Evolutionary conservation across 352 stramenopile species (phyloP), one percentile per base, ranked within the genome.

Genomic region (Globisporangium irregulare): DNA sequence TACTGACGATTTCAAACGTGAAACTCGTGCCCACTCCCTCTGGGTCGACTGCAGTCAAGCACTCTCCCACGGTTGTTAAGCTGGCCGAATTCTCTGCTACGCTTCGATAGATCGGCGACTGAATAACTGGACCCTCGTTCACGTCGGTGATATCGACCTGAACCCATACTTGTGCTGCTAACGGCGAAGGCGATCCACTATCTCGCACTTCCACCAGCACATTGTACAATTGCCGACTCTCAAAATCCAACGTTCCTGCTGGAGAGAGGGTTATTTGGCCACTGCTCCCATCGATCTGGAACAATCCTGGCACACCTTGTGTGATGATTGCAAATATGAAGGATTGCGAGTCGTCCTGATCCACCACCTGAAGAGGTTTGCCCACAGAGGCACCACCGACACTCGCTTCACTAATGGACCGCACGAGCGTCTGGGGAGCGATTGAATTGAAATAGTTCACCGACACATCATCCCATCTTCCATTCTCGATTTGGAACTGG

Each of bases 201-300:
- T 68, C 62, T 24, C 32, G 51, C 51, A 55, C 62, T 34, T 68
- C 62, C 32, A 68, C 51, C 24, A 68, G 34, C 24, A 68, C 62
- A 25, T 54, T 24, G 22, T 68, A 68, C 15, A 7, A 25, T 2
- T 50, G 10, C 32, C 41, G 62, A 12, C 22, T 62, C 38, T 68
- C 62, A 29, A 68, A 60, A 18, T 68, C 62, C 53, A 68, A 27
- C 10, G 15, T 12, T 1, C 62, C n/a, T 7, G 51, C 25, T 12
- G n/a, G 12, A 43, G 62, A 68, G 4, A 68, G 24, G 20, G 25
- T 20, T 8, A 68, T 38, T 29, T 68, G 62, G 3, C 62, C 62
- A 55, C n/a, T 51, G 4, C 14, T 41, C 14, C 18, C 3, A 41
- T 62, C 24, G 36, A 68, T 62, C 4, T 41, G 34, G 15, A 68